Base-by-base conservation (phyloP, 345 rosid species). In the Gossypium stocksii region DNA sequence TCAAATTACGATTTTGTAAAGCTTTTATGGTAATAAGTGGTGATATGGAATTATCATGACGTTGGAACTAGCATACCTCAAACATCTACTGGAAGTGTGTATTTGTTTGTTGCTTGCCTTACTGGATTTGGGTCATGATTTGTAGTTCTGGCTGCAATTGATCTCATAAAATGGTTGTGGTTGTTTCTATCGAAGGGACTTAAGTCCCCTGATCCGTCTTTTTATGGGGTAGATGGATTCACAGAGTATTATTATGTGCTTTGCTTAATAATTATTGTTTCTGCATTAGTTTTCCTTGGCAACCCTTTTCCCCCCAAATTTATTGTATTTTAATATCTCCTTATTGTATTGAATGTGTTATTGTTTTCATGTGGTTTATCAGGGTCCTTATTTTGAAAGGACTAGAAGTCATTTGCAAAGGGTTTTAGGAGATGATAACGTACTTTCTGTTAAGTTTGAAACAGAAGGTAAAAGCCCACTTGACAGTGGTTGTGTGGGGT, bases 391-490 rank as follows among this genome's bases (percentile, higher is more conserved):
- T 60, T 71, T 84, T 16, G 72, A 82, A 15, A 65, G 56, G 65
- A 74, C 75, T 46, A 82, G 74, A 77, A 89, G 88, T 74, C 90
- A 86, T 78, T 74, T 93, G 8, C 97, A 90, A 82, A 87, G 82
- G 76, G 86, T 77, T 53, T 44, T 93, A 73, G 98, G 97, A 23
- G 97, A 93, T 84, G 95, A 91, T 0, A 90, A 91, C 71, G 88
- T 93, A 74, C 78, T 93, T 66, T 62, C 82, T 12, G 98, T 91
- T 71, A 91, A 90, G 82, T 82, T 93, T 65, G 86, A 66, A 1
- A 68, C 67, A 2, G 59, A 54, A 1, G 29, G 20, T 51, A 82
- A 69, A 70, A 73, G 34, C 54, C 77, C 65, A 2, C 15, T 64
- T 22, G 56, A 13, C 16, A 61, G 13, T 74, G 82, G 10, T 48